These are phyloP conservation scores for Fusarium sp. DNA, from an alignment of 2,329 filamentous ascomycete genomes.

Conservation along the genomic window DNA sequence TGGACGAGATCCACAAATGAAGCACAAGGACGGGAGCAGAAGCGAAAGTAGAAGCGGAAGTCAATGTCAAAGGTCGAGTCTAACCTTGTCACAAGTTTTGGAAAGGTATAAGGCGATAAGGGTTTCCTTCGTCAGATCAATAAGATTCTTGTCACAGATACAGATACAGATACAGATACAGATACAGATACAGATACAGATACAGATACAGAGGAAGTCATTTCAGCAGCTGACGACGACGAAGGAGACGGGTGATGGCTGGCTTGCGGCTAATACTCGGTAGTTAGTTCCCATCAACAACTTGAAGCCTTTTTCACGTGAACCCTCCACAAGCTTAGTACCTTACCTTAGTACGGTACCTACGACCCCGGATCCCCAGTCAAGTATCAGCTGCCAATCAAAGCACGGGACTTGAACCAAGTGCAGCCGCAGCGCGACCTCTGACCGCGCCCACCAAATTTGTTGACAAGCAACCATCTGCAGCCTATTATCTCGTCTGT, in stretches of 20 bases:
- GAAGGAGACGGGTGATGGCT: background rate
- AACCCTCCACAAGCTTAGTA: conserved; percentile 39
- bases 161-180: background rate
- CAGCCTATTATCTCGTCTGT: conserved; percentile 22
- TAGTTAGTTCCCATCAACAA: conserved; percentile 2
- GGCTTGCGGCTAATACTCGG: conserved; percentile 45
- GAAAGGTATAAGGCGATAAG: background rate
- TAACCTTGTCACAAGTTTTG: background rate
- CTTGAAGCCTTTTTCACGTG: conserved; percentile 43
- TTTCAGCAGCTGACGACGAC: background rate
- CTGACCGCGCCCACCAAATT: conserved; percentile 48
- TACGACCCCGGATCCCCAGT: conserved; percentile 42
- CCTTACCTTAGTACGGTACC: no score
- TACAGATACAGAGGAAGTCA: background rate
- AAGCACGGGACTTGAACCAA: conserved; percentile 44
- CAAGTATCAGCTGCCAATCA: conserved; percentile 49
- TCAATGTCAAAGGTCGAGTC: background rate
- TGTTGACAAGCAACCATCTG: conserved; percentile 49
- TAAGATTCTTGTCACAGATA: background rate
- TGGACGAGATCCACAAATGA: conserved; percentile 23
- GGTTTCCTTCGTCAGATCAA: background rate
- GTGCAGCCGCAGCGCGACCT: conserved; percentile 35
- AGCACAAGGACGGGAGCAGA: conserved; percentile 1
- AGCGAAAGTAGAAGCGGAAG: conserved; percentile 6
- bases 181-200: no score